Percentiles rank a stretch among this genome's conserved stretches.
These are phyloP conservation scores for Lepiota brunneoincarnata DNA, from an alignment of 768 basidiomycete genomes.

Conservation along the genomic window DNA sequence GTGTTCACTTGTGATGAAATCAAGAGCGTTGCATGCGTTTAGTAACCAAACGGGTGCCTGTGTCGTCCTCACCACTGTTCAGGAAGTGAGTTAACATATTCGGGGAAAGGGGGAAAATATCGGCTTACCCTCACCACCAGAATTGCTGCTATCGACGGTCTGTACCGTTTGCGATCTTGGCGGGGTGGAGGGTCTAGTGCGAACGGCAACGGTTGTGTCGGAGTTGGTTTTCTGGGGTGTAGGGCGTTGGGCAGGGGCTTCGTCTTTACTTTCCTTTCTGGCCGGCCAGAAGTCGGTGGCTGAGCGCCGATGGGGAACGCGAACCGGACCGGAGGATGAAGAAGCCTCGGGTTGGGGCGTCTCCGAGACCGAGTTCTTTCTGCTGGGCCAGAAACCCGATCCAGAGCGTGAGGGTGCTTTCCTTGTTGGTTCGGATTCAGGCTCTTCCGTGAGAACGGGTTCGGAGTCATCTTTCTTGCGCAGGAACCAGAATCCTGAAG, in stretches of 20 bases:
- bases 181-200: conserved; percentile 20
- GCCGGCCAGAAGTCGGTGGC: background rate
- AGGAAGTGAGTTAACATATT: conserved; percentile 5
- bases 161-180: conserved; percentile 20
- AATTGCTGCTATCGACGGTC: conserved; percentile 16
- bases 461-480: conserved; percentile 39
- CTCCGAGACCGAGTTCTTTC: conserved; percentile 18
- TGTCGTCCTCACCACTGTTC: conserved; percentile 37
- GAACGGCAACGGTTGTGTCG: conserved; percentile 26
- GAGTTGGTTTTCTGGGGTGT: conserved; percentile 23
- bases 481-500: conserved; percentile 51
- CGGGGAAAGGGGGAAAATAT: background rate
- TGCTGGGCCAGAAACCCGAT: conserved; percentile 28
- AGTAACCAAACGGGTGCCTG: conserved; percentile 75
- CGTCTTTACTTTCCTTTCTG: conserved; percentile 22
- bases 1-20: conserved; percentile 71
- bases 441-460: background rate
- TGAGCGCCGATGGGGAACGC: background rate
- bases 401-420: conserved; percentile 14
- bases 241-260: conserved; percentile 22
- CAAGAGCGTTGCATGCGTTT: conserved; percentile 73
- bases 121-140: conserved; percentile 23
- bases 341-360: conserved; percentile 3
- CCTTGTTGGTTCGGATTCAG: conserved; percentile 20
- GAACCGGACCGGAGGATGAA: background rate